Evolutionary conservation across 2,329 filamentous ascomycete genomes (phyloP), one percentile per base, ranked within the genome.

Genomic region (Neophaeococcomyces aloes): DNA sequence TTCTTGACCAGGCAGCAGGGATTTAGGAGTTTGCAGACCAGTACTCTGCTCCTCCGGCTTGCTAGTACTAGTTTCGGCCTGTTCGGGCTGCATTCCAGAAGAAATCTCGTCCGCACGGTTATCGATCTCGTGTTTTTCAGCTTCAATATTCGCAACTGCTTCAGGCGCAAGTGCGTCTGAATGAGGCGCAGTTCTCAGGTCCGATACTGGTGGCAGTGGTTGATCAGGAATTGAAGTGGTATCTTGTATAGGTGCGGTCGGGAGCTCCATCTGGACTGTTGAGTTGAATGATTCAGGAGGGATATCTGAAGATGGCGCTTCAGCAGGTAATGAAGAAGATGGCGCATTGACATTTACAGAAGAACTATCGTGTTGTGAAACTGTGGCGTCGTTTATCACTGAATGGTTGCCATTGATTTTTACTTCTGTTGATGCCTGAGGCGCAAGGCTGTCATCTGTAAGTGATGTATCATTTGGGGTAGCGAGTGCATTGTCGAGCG

Each of bases 1-100:
- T 32, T 62, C 54, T 35, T 60, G 57, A 34, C 59, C 42, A 13
- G 49, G 48, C 31, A 51, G 48, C 7, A 52, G 41, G 15, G 51
- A 51, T 38, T 60, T 54, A 7, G 55, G 44, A 4, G 49, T 52
- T 1, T 46, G 49, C 15, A 51, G 42, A 29, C 48, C 51, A 40
- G 42, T 50, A 33, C 50, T 25, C 3, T 38, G 17, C 29, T 45
- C 40, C 8, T 46, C 37, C 4, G 41, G 19, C 21, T 33, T 13
- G 3, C 7, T 21, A 2, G 14, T 6, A 5, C 13, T 8, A n/a
- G n/a, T 18, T 13, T 33, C 31, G n/a, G 31, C 7, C 2, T n/a
- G 2, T 18, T 21, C 39, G 8, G 32, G 31, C 19, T 37, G 23
- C 27, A 23, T 7, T 7, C 15, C 6, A 2, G 15, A 25, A 11